Evolutionary conservation across 345 rosid genomes (phyloP).

Genomic region (Cardamine occulta): DNA sequence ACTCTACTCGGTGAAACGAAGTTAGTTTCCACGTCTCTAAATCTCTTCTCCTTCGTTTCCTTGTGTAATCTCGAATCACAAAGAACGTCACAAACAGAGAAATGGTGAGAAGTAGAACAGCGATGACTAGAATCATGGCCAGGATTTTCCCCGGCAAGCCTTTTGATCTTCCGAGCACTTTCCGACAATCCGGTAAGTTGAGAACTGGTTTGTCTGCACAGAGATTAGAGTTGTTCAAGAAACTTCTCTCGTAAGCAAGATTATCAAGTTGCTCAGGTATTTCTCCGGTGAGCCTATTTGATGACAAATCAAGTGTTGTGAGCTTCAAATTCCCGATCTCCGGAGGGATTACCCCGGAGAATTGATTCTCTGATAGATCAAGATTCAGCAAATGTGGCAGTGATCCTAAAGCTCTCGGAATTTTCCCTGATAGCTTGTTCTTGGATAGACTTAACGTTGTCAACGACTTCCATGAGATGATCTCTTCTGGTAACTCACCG

Average conservation of each 20-base stretch:
- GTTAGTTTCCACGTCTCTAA: constrained; percentile 78
- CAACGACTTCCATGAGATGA: constrained; percentile 69
- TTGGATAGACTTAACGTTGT: constrained; percentile 55
- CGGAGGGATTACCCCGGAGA: constrained; percentile 71
- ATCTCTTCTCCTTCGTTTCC: constrained; percentile 46
- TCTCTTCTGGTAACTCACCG: constrained; percentile 63
- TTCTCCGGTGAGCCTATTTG: constrained; percentile 66
- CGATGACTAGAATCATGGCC: constrained; percentile 52
- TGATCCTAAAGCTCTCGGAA: constrained; percentile 65
- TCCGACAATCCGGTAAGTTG: constrained; percentile 62
- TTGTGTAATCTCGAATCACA: constrained; percentile 51
- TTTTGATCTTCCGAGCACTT: constrained; percentile 30
- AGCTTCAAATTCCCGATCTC: constrained; percentile 58
- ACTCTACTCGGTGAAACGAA: constrained; percentile 72
- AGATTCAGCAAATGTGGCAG: constrained; percentile 56
- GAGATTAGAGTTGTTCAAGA: constrained; percentile 68
- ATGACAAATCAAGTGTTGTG: constrained; percentile 60
- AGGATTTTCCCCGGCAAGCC: constrained; percentile 54
- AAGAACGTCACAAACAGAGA: constrained; percentile 46
- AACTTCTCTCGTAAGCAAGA: constrained; percentile 69
- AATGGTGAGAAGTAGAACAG: constrained; percentile 42
- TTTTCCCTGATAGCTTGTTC: constrained; percentile 70
- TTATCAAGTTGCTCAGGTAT: constrained; percentile 62
- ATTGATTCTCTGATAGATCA: constrained; percentile 71
- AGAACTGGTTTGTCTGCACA: constrained; percentile 58